These are phyloP conservation scores for Colletotrichum sp. DNA, from an alignment of 2,329 filamentous ascomycete genomes.

Conservation along the genomic window DNA sequence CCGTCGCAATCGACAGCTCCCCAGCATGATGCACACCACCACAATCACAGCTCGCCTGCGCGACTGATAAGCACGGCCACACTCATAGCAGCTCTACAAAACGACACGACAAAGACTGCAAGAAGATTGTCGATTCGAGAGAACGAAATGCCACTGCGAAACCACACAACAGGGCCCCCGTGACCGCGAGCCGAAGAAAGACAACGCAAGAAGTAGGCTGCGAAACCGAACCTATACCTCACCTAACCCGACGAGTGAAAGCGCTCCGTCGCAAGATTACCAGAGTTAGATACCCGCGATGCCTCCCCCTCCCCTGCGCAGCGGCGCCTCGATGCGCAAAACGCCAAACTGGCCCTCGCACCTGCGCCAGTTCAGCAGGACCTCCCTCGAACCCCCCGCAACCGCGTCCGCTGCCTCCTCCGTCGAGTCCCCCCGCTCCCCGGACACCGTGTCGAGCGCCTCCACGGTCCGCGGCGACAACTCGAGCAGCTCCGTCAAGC, in stretches of 20 bases:
- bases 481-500: conserved; percentile 29
- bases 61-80: not conserved
- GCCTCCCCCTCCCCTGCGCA: conserved; percentile 36
- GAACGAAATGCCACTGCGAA: conserved; percentile 12
- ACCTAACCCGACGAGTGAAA: not conserved
- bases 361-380: conserved; percentile 56
- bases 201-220: not conserved
- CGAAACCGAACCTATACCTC: not conserved
- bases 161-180: not conserved
- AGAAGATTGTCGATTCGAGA: not conserved
- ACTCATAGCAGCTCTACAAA: not conserved
- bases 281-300: not conserved
- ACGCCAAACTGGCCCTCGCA: conserved; percentile 56
- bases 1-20: conserved; percentile 3
- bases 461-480: conserved; percentile 48
- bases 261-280: not conserved
- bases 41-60: not conserved
- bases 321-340: conserved; percentile 50
- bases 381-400: conserved; percentile 47
- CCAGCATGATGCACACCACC: conserved; percentile 1
- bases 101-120: not conserved
- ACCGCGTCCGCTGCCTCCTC: conserved; percentile 29
- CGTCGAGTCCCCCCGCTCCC: conserved; percentile 46
- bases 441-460: conserved; percentile 54
- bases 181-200: conserved; percentile 4